Base-by-base conservation (phyloP, 805 yeast genomes). In the Metschnikowia gelsemii region DNA sequence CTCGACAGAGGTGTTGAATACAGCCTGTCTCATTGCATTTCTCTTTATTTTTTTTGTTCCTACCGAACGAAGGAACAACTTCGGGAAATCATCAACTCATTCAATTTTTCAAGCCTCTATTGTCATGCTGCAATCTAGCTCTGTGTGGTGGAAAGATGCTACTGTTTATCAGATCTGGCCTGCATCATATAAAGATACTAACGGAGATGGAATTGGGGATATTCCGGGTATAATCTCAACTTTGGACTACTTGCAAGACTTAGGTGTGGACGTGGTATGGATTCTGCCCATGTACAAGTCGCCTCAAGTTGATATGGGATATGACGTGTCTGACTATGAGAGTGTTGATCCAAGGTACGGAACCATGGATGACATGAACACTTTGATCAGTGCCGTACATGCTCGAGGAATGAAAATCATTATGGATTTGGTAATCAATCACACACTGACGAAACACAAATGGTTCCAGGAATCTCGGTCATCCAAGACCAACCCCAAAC, bases 261-360 rank as follows among this genome's bases (percentile, higher is more conserved):
- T 76, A 16, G 80, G 79, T 1, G 63, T 64, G 12, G 79, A 75
- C 47, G 68, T 71, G 8, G 61, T 78, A 26, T 78, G 82, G 83
- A 52, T 77, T 31, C 72, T 75, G 17, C 82, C 82, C 13, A 72
- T 73, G 61, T 76, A 70, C 56, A 77, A 72, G 40, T 72, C 79
- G 3, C 82, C 82, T 4, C 77, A 73, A 54, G 73, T 68, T 27
- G 82, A 77, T 52, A 77, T 77, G 82, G 83, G 83, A 2, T 78
- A 77, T 49, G 82, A 78, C 51, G 75, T 78, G 47, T 59, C 75
- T 7, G 70, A 78, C 53, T 78, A 78, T 56, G 66, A 73, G 55
- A 65, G 58, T 8, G 67, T 78, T 30, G 67, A 76, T 53, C 68
- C 73, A 7, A 61, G 62, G 40, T 78, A 73, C 53, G 84, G 82